Percentiles rank a stretch among this genome's conserved stretches.
phyloP scores from a whole-genome alignment of 2,329 filamentous ascomycete species.

The Cryphonectria carpinicola region DNA sequence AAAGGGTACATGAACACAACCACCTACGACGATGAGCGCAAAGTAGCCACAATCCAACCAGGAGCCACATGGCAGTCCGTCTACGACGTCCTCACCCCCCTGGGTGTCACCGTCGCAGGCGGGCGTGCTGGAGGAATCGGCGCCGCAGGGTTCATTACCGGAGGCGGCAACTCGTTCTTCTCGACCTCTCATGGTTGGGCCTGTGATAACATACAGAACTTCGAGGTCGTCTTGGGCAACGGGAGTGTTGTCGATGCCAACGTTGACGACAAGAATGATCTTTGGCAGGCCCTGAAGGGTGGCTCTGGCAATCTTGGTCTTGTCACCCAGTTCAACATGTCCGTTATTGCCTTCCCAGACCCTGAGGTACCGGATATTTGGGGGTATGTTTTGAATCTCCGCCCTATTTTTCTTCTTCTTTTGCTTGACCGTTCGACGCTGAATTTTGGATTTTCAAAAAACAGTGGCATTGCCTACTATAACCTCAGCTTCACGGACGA shows the following conservation, averaged over 20 bases:
- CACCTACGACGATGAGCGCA: background rate
- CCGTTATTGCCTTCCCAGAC: constrained; percentile 1
- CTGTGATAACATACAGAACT: constrained; percentile 7
- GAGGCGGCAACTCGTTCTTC: constrained; percentile 15
- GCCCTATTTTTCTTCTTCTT: background rate
- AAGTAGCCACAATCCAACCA: constrained; percentile 7
- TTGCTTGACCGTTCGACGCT: background rate
- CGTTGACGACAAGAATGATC: background rate
- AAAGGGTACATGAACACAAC: constrained; percentile 7
- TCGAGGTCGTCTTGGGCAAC: constrained; percentile 10
- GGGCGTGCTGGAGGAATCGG: constrained; percentile 15
- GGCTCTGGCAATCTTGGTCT: constrained; percentile 1
- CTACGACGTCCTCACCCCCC: constrained; percentile 10
- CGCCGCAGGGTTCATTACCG: constrained; percentile 7
- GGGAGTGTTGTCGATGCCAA: constrained; percentile 3
- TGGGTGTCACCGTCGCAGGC: constrained; percentile 11
- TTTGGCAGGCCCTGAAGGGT: constrained; percentile 7
- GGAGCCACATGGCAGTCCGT: constrained; percentile 12
- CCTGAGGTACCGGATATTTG: background rate
- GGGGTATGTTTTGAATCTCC: background rate
- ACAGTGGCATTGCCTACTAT: background rate
- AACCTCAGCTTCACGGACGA: background rate
- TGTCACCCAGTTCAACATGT: constrained; percentile 4
- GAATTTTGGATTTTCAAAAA: background rate
- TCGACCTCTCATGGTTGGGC: constrained; percentile 4